phyloP scores from a whole-genome alignment of 1,284 basidiomycete genomes.

The Apiotrichum brassicae region DNA sequence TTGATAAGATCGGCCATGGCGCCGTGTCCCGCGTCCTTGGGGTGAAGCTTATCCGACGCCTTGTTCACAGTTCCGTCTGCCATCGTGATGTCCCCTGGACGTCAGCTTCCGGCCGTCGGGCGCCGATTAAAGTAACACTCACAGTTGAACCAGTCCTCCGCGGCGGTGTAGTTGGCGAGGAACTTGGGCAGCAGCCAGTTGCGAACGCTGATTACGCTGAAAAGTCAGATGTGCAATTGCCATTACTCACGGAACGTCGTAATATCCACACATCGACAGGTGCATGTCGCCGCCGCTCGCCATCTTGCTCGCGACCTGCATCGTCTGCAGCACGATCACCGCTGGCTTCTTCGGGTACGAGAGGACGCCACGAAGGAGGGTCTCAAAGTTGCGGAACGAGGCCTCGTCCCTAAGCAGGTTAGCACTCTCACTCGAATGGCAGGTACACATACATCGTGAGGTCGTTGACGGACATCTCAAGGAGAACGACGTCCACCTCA shows the following conservation, averaged over 20 bases:
- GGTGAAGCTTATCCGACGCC: not conserved
- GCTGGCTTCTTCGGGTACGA: constrained; percentile 1
- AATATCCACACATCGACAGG: not conserved
- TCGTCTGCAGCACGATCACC: not conserved
- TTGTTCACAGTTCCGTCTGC: not conserved
- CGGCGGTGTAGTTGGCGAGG: not conserved
- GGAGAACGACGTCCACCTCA: not conserved
- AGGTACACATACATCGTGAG: not conserved
- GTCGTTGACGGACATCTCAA: constrained; percentile 3
- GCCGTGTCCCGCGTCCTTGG: not conserved
- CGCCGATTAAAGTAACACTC: not conserved
- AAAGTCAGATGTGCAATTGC: not conserved
- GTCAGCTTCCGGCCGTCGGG: no score
- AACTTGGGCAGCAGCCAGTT: constrained; percentile 2
- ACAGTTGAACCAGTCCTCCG: constrained; percentile 1
- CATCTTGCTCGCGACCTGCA: not conserved
- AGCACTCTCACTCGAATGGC: not conserved
- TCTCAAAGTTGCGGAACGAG: constrained; percentile 3
- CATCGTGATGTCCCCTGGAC: not conserved
- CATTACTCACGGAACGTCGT: constrained; percentile 4
- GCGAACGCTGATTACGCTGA: constrained; percentile 1
- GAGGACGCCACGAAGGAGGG: not conserved
- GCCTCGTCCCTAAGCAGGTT: not conserved
- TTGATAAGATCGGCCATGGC: constrained; percentile 5
- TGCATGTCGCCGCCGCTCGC: not conserved